Evolutionary conservation across 75 land plant genomes (phyloP).

Genomic region (Selaginella tamariscina): DNA sequence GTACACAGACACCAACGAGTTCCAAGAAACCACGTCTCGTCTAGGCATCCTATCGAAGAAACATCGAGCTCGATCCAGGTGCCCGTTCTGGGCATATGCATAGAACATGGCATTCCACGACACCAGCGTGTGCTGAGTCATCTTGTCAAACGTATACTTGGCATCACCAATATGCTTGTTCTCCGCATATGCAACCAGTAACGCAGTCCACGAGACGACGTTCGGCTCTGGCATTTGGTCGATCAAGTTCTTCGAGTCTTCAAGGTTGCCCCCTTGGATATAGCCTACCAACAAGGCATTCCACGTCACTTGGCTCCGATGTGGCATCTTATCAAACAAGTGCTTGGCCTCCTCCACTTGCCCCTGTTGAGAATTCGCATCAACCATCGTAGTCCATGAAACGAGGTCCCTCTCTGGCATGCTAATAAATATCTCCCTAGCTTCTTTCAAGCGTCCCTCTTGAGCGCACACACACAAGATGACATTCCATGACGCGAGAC

Average conservation of each 20-base stretch:
- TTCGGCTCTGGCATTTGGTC: not conserved
- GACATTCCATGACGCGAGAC: not conserved
- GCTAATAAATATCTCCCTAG: not conserved
- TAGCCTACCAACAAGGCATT: not conserved
- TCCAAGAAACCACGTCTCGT: not conserved
- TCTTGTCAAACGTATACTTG: not conserved
- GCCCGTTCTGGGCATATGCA: slow-evolving; percentile 11
- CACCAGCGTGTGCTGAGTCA: not conserved
- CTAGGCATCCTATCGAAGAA: slow-evolving; percentile 7
- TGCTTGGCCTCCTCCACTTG: not conserved
- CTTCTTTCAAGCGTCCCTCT: not conserved
- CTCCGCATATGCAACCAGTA: not conserved
- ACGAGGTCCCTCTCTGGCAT: not conserved
- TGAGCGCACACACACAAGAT: not conserved
- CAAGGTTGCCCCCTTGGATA: not conserved
- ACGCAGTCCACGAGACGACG: not conserved
- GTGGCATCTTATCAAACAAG: not conserved
- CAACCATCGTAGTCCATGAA: not conserved
- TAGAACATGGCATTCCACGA: slow-evolving; percentile 8
- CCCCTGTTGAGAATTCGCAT: not conserved
- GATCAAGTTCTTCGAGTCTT: not conserved
- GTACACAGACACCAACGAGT: not conserved
- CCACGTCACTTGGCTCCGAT: not conserved
- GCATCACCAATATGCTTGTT: not conserved
- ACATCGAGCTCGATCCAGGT: not conserved